Evolutionary conservation across 2,329 filamentous ascomycete species (phyloP).

Genomic region (Trichoderma brevicompactum): DNA sequence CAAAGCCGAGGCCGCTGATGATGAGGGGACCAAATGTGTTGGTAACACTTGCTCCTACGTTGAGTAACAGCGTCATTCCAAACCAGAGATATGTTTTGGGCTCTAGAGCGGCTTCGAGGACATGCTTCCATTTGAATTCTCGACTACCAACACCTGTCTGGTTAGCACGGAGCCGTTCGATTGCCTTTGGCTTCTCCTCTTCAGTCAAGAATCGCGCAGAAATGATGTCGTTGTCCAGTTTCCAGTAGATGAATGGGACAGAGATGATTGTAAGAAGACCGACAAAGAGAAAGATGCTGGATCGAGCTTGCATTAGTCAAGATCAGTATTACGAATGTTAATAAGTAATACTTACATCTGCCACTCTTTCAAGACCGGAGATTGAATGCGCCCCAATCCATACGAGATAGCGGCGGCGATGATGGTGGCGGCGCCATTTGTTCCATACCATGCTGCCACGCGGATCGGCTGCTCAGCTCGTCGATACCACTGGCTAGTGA

Average conservation of each 20-base stretch:
- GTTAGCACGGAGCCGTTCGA: conserved; percentile 74
- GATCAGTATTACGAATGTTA: neutral
- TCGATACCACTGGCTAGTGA: conserved; percentile 55
- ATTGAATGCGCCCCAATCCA: conserved; percentile 58
- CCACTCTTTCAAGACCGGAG: conserved; percentile 33
- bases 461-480: conserved; percentile 63
- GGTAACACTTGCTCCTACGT: conserved; percentile 65
- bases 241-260: conserved; percentile 62
- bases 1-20: conserved; percentile 62
- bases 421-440: conserved; percentile 62
- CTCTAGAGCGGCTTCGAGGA: conserved; percentile 55
- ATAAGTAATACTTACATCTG: conserved; percentile 32
- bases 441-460: conserved; percentile 69
- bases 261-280: conserved; percentile 64
- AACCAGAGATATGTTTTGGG: conserved; percentile 64
- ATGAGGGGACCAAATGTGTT: conserved; percentile 70
- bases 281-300: conserved; percentile 60
- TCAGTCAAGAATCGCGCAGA: conserved; percentile 63
- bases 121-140: conserved; percentile 69
- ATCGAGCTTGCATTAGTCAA: neutral
- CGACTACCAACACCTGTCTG: conserved; percentile 75
- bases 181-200: conserved; percentile 67
- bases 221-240: conserved; percentile 62
- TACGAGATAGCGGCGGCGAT: conserved; percentile 60
- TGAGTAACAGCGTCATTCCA: conserved; percentile 63